Percentiles rank a stretch among this genome's conserved stretches.
Evolutionary conservation across 148 eudicot genomes (phyloP).

Genomic region (Rhododendron henanense): DNA sequence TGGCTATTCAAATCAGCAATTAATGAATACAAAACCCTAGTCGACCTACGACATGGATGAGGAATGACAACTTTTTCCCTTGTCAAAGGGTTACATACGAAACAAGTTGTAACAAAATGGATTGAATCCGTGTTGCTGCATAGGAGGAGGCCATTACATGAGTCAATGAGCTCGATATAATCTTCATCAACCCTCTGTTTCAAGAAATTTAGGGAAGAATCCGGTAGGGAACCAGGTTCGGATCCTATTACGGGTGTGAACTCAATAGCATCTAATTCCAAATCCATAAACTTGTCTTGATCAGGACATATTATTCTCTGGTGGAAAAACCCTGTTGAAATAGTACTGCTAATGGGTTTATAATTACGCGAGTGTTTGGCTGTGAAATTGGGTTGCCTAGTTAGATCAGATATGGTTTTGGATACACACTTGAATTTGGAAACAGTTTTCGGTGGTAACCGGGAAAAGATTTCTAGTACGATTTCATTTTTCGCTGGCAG

Average conservation of each 20-base stretch:
- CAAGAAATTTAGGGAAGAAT: neutral
- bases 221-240: neutral
- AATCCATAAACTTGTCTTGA: neutral
- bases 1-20: neutral
- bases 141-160: neutral
- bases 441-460: neutral
- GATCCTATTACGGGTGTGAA: neutral
- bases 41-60: neutral
- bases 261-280: neutral
- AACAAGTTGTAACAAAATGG: neutral
- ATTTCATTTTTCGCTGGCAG: neutral
- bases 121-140: neutral
- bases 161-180: neutral
- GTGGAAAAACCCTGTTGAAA: neutral
- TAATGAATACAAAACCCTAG: neutral
- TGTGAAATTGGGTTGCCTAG: neutral
- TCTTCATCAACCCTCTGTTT: neutral
- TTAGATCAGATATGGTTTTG: neutral
- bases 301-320: neutral
- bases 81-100: neutral
- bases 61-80: neutral
- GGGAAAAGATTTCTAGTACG: conserved; percentile 1
- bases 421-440: neutral
- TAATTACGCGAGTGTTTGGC: neutral
- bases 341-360: neutral